Conservation (phyloP, 2,329 filamentous ascomycete genomes). For the Ophiognomonia clavigignenti-juglandacearum region DNA sequence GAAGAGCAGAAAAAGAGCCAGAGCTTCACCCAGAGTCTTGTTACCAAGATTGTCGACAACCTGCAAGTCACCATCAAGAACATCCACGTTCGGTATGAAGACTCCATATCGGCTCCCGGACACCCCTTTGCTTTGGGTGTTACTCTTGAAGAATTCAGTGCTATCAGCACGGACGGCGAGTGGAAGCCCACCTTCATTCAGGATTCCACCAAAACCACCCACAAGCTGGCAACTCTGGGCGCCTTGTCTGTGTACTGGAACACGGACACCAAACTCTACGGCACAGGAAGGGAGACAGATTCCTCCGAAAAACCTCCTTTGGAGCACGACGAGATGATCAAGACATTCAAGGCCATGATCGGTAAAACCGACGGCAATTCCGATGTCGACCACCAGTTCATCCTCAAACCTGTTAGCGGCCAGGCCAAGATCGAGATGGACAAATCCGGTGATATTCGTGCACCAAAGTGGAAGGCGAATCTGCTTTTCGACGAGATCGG, state of each 20-base stretch:
- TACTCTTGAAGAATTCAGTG: conserved; percentile 93
- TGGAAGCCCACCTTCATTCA: conserved; percentile 98
- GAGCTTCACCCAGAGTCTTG: conserved; percentile 91
- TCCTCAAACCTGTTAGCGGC: conserved; percentile 91
- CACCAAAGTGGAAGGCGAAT: conserved; percentile 84
- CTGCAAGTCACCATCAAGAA: conserved; percentile 97
- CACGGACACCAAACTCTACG: conserved; percentile 81
- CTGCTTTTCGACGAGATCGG: conserved; percentile 96
- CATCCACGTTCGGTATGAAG: conserved; percentile 96
- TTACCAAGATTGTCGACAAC: conserved; percentile 97
- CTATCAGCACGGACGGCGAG: conserved; percentile 88
- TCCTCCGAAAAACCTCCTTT: conserved; percentile 55
- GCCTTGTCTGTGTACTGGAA: conserved; percentile 97
- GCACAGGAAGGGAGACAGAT: conserved; percentile 70
- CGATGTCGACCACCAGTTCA: conserved; percentile 71
- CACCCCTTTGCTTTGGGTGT: conserved; percentile 92
- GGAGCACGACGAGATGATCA: conserved; percentile 71
- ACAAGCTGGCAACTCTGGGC: conserved; percentile 89
- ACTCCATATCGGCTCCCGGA: conserved; percentile 89
- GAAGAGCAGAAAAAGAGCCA: conserved; percentile 98
- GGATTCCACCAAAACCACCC: conserved; percentile 73
- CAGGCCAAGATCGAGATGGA: conserved; percentile 92
- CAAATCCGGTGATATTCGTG: conserved; percentile 76
- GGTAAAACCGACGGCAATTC: conserved; percentile 42
- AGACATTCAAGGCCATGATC: conserved; percentile 74